These are phyloP conservation scores for Talaromyces rugulosus DNA, from an alignment of 2,329 filamentous ascomycete genomes.

Conservation along the genomic window DNA sequence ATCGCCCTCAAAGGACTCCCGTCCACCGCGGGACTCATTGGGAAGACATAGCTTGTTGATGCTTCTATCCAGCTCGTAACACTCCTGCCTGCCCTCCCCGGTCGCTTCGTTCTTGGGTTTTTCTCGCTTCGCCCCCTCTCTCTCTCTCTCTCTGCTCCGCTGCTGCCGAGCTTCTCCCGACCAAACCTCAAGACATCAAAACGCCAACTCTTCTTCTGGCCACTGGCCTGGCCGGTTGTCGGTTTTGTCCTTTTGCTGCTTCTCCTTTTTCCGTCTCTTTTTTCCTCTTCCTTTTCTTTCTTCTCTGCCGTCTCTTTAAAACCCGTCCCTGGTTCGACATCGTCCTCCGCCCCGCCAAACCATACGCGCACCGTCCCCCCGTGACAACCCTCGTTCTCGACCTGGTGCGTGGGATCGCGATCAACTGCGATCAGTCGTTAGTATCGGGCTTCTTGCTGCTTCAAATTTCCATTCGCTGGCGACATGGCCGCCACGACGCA, in stretches of 20 bases:
- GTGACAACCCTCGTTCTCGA: not conserved
- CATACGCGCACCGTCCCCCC: not conserved
- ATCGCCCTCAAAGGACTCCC: slow-evolving; percentile 33
- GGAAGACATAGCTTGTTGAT: slow-evolving; percentile 4
- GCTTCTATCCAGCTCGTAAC: not conserved
- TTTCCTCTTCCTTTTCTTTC: not conserved
- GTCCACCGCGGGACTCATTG: slow-evolving; percentile 44
- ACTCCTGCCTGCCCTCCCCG: not conserved
- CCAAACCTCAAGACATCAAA: not conserved
- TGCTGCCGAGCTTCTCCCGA: not conserved
- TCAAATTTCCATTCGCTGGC: not conserved
- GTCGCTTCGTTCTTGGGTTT: not conserved
- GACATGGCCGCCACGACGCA: slow-evolving; percentile 21
- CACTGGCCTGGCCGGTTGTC: not conserved
- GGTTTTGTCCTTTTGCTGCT: not conserved
- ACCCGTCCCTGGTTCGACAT: not conserved
- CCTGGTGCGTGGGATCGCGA: not conserved
- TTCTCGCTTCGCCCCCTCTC: not conserved
- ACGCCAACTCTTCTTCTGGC: not conserved
- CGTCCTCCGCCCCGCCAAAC: not conserved
- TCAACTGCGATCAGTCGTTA: not conserved
- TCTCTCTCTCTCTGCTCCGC: not conserved
- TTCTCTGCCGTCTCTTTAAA: not conserved
- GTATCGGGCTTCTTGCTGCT: not conserved
- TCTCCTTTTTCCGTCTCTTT: not conserved